A percentile compares a stretch with the other conserved stretches of the same genome.
These are phyloP conservation scores for Schizonepeta tenuifolia DNA, from an alignment of 257 asterid genomes.

Conservation along the genomic window DNA sequence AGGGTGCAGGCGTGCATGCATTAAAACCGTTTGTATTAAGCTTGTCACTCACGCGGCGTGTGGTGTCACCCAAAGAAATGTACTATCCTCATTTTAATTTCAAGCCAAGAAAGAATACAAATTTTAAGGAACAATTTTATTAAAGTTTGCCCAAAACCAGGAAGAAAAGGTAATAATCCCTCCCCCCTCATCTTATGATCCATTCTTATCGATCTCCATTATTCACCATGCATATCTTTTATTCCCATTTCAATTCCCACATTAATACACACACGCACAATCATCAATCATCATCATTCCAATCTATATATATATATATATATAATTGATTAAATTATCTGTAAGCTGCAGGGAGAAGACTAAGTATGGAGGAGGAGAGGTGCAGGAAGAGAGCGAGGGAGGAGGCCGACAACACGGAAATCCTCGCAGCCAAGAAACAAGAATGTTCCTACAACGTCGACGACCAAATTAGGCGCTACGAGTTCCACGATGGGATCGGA, in stretches of 20 bases:
- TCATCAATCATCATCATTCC: neutral
- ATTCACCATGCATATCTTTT: neutral
- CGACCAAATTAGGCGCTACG: neutral
- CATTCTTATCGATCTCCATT: neutral
- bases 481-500: constrained; percentile 41
- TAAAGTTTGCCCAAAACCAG: constrained; percentile 25
- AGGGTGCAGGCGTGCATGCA: constrained; percentile 15
- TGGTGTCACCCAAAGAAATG: neutral
- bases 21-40: constrained; percentile 25
- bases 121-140: neutral
- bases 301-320: neutral
- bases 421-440: constrained; percentile 31
- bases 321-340: no score
- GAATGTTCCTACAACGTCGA: constrained; percentile 12
- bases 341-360: no score
- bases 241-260: no score
- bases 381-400: constrained; percentile 45
- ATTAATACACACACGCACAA: neutral
- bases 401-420: neutral
- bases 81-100: no score
- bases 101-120: constrained; percentile 12
- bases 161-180: constrained; percentile 17
- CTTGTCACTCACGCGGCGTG: constrained; percentile 35
- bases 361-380: constrained; percentile 15
- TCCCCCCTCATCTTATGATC: constrained; percentile 14